Evolutionary conservation across 108 stramenopile genomes (phyloP).

Genomic region (Nitzschia palea): DNA sequence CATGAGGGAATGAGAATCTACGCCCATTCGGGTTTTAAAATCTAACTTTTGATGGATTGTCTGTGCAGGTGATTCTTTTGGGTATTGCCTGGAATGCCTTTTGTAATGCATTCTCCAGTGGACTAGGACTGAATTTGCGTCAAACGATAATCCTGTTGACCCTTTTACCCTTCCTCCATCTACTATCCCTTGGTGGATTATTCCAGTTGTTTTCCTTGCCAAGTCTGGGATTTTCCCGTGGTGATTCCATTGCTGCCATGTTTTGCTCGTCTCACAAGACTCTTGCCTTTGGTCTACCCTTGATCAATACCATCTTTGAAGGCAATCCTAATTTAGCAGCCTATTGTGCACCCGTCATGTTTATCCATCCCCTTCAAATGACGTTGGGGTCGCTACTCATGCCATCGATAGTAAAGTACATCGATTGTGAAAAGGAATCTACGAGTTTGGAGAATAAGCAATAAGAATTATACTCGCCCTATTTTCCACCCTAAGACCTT

Average conservation of each 20-base stretch:
- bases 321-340: conserved; percentile 80
- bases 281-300: conserved; percentile 83
- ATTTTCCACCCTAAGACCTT: no score
- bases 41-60: no score
- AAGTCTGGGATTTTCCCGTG: conserved; percentile 33
- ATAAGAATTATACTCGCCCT: no score
- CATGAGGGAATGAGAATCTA: no score
- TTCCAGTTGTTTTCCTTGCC: conserved; percentile 58
- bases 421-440: neutral
- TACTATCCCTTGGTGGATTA: conserved; percentile 45
- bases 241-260: conserved; percentile 75
- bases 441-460: no score
- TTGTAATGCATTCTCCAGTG: conserved; percentile 83
- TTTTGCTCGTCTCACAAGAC: conserved; percentile 91
- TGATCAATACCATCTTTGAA: conserved; percentile 89
- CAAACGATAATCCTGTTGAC: conserved; percentile 56
- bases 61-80: conserved; percentile 59
- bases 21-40: no score
- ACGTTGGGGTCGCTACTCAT: conserved; percentile 74
- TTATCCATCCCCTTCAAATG: conserved; percentile 89
- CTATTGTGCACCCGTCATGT: conserved; percentile 88
- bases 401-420: conserved; percentile 33
- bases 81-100: conserved; percentile 94
- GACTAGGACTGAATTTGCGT: conserved; percentile 61
- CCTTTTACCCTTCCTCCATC: conserved; percentile 69